Evolutionary conservation across 2,329 filamentous ascomycete genomes (phyloP), one percentile per base, ranked within the genome.

Genomic region (Cordyceps cicadae): DNA sequence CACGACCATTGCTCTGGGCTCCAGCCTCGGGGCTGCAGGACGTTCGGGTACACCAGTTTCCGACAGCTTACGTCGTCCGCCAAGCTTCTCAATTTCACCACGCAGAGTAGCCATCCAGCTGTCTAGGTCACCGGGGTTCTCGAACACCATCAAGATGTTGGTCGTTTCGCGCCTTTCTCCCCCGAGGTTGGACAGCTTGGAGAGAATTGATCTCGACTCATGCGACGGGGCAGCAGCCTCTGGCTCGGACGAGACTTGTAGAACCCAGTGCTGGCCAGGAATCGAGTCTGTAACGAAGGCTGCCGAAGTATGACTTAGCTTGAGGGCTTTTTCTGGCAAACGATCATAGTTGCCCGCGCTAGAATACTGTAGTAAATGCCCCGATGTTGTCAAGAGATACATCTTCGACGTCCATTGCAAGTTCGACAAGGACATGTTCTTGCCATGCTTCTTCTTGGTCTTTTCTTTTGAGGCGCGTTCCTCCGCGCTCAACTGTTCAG

Each of bases 281-380:
- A 93, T 90, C 15, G 88, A 78, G 69, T 94, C 90, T 65, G 86
- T 91, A 1, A 87, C 90, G 71, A 91, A 93, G 5, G 88, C 90
- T 12, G 88, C 89, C 3, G 89, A 92, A 53, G 88, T 82, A 64
- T 84, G 86, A n/a, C 84, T 83, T 4, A 94, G 76, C 54, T 87
- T 85, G 61, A 93, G 75, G 39, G 89, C 79, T 71, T 87, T 90
- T 70, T 94, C 90, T 0, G 90, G 90, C 12, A 86, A 71, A 26
- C 89, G 80, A 66, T 92, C 87, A 66, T 85, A 88, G 3, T 82
- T 75, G 2, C 90, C 90, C 34, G 88, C 83, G 11, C 83, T 85
- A 4, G 86, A 72, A 70, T 93, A 94, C 67, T 93, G 89, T 46
- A 93, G 75, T 24, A 94, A 74, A 66, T 87, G 87, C 11, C 89